Evolutionary conservation across 495 filamentous ascomycete genomes (phyloP).

Genomic region (Penicillium daleae): DNA sequence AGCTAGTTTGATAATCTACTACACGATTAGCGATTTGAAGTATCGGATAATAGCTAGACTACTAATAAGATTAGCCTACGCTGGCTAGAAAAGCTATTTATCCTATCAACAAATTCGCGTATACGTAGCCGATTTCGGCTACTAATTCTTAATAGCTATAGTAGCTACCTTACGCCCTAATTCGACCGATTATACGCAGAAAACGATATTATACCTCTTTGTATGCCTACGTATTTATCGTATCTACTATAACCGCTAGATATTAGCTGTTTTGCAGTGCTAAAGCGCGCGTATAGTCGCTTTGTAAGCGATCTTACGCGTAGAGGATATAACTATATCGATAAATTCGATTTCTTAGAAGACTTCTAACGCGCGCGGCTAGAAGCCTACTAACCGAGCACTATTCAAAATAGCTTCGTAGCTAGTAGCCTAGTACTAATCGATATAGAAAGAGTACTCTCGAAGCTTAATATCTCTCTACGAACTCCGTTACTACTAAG

Average conservation of each 20-base stretch:
- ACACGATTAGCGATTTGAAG: not conserved
- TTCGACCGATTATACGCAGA: constrained; percentile 26
- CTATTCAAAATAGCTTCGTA: not conserved
- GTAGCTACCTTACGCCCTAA: constrained; percentile 26
- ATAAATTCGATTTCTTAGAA: not conserved
- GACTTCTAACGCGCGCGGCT: not conserved
- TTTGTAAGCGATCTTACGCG: not conserved
- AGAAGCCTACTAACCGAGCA: not conserved
- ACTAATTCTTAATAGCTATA: constrained; percentile 28
- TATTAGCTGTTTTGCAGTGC: not conserved
- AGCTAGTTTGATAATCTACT: not conserved
- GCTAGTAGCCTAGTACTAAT: not conserved
- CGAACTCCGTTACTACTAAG: not conserved
- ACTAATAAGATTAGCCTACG: constrained; percentile 4
- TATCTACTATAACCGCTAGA: constrained; percentile 19
- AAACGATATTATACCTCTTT: constrained; percentile 30
- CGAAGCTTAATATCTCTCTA: not conserved
- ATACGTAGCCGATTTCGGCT: not conserved
- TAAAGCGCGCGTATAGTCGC: not conserved
- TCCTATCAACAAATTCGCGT: not conserved
- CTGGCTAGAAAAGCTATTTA: constrained; percentile 1
- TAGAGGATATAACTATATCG: not conserved
- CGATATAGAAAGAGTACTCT: too few relatives aligned
- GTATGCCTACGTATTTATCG: constrained; percentile 30
- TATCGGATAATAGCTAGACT: constrained; percentile 2